Evolutionary conservation across 108 stramenopile genomes (phyloP).

Genomic region (Parmales sp.): DNA sequence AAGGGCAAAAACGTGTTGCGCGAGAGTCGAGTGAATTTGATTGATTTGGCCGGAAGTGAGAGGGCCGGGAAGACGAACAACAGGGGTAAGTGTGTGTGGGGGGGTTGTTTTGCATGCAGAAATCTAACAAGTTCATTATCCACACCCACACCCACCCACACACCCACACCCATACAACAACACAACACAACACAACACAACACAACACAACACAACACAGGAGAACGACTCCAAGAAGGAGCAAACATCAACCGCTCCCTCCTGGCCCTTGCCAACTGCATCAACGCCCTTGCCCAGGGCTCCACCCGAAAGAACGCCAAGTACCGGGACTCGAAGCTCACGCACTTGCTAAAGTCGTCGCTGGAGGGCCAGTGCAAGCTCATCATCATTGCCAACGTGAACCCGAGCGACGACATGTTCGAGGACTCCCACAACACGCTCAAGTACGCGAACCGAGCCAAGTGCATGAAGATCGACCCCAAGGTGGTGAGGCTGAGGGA

Average conservation of each 20-base stretch:
- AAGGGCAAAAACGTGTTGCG: background rate
- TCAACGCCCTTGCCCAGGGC: conserved; percentile 37
- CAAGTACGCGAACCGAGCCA: conserved; percentile 52
- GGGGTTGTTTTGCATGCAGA: no score
- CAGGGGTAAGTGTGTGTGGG: background rate
- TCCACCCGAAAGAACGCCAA: conserved; percentile 28
- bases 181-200: no score
- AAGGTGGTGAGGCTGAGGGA: background rate
- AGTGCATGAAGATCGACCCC: conserved; percentile 32
- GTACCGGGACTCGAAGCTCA: conserved; percentile 57
- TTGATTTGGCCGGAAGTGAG: conserved; percentile 37
- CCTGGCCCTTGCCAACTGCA: conserved; percentile 53
- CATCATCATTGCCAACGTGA: conserved; percentile 47
- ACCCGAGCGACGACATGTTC: conserved; percentile 36
- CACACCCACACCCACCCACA: no score
- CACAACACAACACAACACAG: no score
- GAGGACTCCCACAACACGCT: conserved; percentile 56
- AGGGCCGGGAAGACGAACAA: conserved; percentile 11
- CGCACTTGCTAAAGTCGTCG: conserved; percentile 42
- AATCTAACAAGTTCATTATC: no score
- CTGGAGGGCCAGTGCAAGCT: conserved; percentile 37
- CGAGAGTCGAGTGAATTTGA: conserved; percentile 7
- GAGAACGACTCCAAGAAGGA: conserved; percentile 39
- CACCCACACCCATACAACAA: no score
- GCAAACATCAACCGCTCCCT: conserved; percentile 52